phyloP scores from a whole-genome alignment of 345 rosid species.

The Rhodamnia argentea region DNA sequence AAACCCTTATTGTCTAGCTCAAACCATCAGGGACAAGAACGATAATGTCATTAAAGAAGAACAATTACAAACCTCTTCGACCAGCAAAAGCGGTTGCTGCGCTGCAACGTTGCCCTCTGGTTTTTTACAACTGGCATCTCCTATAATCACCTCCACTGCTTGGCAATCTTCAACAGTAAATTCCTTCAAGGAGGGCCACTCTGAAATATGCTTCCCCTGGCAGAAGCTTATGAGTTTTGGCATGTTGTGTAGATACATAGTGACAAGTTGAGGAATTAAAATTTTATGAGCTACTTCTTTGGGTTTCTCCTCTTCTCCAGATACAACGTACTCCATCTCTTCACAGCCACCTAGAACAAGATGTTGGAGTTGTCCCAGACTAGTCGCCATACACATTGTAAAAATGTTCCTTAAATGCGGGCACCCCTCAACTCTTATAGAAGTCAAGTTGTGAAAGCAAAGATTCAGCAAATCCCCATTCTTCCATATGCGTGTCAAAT shows the following conservation, averaged over 20 bases:
- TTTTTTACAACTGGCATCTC: neutral
- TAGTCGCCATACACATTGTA: neutral
- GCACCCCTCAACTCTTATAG: neutral
- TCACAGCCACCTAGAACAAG: fast-evolving
- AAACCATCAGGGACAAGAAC: neutral
- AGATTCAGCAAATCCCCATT: no score
- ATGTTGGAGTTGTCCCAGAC: neutral
- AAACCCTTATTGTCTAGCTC: neutral
- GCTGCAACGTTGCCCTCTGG: fast-evolving
- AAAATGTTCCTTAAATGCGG: neutral
- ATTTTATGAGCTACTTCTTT: fast-evolving
- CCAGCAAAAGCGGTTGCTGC: fast-evolving
- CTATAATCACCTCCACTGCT: neutral
- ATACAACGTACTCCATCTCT: neutral
- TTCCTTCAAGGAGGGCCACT: neutral
- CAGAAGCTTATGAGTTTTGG: fast-evolving
- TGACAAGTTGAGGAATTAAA: neutral
- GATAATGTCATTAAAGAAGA: fast-evolving
- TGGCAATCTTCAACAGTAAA: neutral
- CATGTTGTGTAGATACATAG: fast-evolving
- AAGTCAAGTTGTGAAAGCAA: no score
- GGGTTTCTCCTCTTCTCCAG: neutral
- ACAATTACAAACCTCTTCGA: neutral
- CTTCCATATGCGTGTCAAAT: no score
- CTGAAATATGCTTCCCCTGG: neutral